Base-by-base conservation (phyloP, 345 rosid genomes). In the Populus simonii region DNA sequence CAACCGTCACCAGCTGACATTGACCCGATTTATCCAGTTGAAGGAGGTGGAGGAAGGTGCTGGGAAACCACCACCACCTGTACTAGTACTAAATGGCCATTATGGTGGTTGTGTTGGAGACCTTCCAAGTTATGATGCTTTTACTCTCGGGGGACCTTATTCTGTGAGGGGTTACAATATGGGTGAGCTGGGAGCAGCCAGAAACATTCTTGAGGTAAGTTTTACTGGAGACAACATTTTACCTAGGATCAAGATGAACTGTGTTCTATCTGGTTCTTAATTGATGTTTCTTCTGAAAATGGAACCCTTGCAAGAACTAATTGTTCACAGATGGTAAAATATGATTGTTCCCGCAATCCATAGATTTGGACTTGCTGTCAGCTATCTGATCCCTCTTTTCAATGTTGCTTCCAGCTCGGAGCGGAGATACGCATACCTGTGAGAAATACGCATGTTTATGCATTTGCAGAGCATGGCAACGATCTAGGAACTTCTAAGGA, bases 91-190 rank as follows among this genome's bases (percentile, higher is more conserved):
- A 55, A 92, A 96, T 76, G 95, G 99, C 23, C 99, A 96, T 85
- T 96, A 96, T n/a, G 98, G 98, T 73, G 98, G 98, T 8, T 96
- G 97, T 74, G 97, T 96, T 63, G 99, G 99, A 13, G 99, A 96
- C 77, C 97, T 96, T 79, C 93, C 99, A 62, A 92, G 97, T 84
- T 96, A 96, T 79, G 99, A 96, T 81, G 97, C 97, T 41, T 96
- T 96, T 79, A 90, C 92, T 31, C 97, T 96, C 41, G 99, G 98
- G n/a, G 99, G 98, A 62, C 99, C 98, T 5, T 96, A 96, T 73
- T 96, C 99, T 47, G 98, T 96, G 29, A 88, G 98, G 80, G 99
- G 98, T 68, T 96, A 96, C 91, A 96, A 90, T 87, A 96, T 96
- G 99, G 99, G 98, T 11, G 99, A 96, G 89, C 85, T 94, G 57